Base-by-base conservation (phyloP, 208 protist genomes). In the Leishmania arabica region DNA sequence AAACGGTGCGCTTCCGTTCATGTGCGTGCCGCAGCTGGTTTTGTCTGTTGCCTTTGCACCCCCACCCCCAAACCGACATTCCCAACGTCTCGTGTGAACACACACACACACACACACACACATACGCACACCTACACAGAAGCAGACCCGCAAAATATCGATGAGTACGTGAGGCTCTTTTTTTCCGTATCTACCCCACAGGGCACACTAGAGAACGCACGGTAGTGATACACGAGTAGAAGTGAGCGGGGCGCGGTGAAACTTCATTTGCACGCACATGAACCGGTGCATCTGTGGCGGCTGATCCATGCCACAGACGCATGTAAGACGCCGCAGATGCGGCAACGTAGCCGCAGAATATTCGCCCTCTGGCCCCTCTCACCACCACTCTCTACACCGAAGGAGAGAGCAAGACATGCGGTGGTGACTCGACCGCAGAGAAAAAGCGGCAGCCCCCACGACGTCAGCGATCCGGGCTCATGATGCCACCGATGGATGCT, bases 391-490 rank as follows among this genome's bases (percentile, higher is more conserved):
- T 27, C 40, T 37, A 45, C 69, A n/a, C 45, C 31, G 2, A 1
- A 5, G 42, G 13, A 53, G 45, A 34, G 69, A 45, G 51, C 17
- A 13, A 21, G 51, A 54, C 17, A 21, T 21, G 69, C 69, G 45
- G 42, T 73, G 45, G 31, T 27, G 42, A 73, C 27, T 19, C 31
- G 31, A 40, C 3, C 31, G 27, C 17, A 72, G 42, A 72, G 42
- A 72, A 3, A 72, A n/a, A 1, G 24, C 40, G 5, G 0, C 17
- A 72, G 34, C n/a, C 40, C 42, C 40, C 24, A 49, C 71, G 27
- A 42, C 19, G 31, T 71, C 72, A 81, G 11, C 83, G 83, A n/a
- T 37, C 49, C 1, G 83, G 83, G 56, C 83, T 86, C 73, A 86
- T 86, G 60, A 86, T 80, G 19, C 78, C 83, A 11, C 83, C 65